Evolutionary conservation across 257 asterid genomes (phyloP).

Genomic region (Orobanche coerulescens): DNA sequence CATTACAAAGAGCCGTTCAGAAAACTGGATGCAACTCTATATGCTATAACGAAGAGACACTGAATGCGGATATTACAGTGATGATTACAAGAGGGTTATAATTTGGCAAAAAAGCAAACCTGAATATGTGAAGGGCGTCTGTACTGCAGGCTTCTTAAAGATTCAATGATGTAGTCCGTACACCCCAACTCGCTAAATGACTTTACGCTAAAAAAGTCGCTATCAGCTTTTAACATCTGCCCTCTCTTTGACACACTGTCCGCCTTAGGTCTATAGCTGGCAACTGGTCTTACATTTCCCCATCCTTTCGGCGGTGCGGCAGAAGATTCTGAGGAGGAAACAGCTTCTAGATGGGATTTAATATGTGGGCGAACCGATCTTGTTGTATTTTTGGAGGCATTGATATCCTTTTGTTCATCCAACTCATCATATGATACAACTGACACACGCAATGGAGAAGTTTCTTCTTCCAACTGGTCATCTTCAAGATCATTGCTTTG

Average conservation of each 20-base stretch:
- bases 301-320: constrained; percentile 54
- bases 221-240: constrained; percentile 32
- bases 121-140: constrained; percentile 84
- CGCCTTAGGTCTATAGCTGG: constrained; percentile 29
- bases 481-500: constrained; percentile 33
- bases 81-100: not conserved
- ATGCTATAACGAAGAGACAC: not conserved
- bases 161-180: constrained; percentile 53
- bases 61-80: not conserved
- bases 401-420: constrained; percentile 24
- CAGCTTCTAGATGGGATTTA: constrained; percentile 24
- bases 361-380: constrained; percentile 19
- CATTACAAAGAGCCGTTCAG: constrained; percentile 1
- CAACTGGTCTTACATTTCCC: constrained; percentile 45
- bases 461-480: constrained; percentile 28
- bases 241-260: constrained; percentile 35
- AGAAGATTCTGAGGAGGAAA: constrained; percentile 36
- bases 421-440: constrained; percentile 13
- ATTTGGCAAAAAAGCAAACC: constrained; percentile 28
- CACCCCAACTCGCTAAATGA: constrained; percentile 80
- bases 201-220: constrained; percentile 69
- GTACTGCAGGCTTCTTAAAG: constrained; percentile 55
- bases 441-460: constrained; percentile 18
- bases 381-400: constrained; percentile 24
- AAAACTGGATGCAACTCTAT: constrained; percentile 2